Conservation (phyloP, 148 eudicot genomes). For the Gaultheria prostrata region DNA sequence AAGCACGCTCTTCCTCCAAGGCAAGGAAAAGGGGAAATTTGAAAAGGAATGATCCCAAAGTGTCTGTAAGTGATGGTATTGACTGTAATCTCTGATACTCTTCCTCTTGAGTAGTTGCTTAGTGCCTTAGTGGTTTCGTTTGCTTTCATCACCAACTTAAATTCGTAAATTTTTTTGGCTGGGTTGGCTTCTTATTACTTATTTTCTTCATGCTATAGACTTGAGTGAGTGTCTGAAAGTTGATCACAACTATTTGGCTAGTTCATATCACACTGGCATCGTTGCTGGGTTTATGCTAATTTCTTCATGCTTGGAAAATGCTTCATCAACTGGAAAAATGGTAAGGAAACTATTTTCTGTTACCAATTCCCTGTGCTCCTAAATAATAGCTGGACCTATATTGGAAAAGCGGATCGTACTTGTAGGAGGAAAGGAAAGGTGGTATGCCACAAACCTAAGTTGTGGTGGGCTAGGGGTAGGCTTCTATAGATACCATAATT, state of each 20-base stretch:
- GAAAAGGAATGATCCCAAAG: conserved; percentile 33
- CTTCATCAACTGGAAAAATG: conserved; percentile 44
- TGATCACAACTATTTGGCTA: conserved; percentile 72
- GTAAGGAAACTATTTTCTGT: conserved; percentile 35
- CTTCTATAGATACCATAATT: neutral
- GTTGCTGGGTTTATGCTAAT: conserved; percentile 76
- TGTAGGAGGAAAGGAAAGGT: neutral
- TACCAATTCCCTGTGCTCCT: neutral
- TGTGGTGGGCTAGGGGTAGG: neutral
- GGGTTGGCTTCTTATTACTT: conserved; percentile 16
- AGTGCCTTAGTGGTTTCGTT: neutral
- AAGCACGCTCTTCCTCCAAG: conserved; percentile 39
- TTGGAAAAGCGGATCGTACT: neutral
- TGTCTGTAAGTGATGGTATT: conserved; percentile 40
- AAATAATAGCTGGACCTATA: neutral
- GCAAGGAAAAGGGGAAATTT: conserved; percentile 54
- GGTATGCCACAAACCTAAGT: neutral
- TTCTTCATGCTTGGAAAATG: conserved; percentile 49
- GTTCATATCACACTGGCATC: conserved; percentile 85
- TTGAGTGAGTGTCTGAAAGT: conserved; percentile 37
- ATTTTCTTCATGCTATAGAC: conserved; percentile 35
- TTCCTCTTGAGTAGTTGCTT: neutral
- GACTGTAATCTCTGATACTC: conserved; percentile 13
- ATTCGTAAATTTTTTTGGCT: neutral
- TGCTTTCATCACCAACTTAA: neutral